Conservation (phyloP, 768 basidiomycete genomes). For the Boletellus sp. region DNA sequence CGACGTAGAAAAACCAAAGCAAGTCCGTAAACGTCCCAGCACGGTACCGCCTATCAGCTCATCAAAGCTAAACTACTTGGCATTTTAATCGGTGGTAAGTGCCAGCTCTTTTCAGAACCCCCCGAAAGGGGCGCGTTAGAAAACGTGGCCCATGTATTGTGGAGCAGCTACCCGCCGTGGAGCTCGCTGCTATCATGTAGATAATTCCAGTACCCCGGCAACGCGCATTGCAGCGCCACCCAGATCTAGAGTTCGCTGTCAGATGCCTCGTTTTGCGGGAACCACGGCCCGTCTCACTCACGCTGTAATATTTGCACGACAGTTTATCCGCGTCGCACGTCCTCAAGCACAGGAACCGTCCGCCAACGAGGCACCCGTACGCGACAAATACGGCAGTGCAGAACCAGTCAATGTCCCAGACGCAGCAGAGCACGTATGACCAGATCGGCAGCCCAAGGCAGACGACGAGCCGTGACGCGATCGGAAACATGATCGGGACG, state of each 20-base stretch:
- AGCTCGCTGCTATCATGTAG: conserved; percentile 17
- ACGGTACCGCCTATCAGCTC: too few relatives aligned
- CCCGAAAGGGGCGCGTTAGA: conserved; percentile 6
- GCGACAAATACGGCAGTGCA: conserved; percentile 26
- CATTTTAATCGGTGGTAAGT: too few relatives aligned
- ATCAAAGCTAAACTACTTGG: too few relatives aligned
- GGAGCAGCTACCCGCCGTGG: conserved; percentile 18
- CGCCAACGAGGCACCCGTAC: conserved; percentile 34
- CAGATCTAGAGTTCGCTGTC: conserved; percentile 23
- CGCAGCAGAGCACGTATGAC: conserved; percentile 34
- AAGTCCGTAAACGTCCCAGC: too few relatives aligned
- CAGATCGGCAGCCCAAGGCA: conserved; percentile 35
- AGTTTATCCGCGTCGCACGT: conserved; percentile 29
- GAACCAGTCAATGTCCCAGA: conserved; percentile 29
- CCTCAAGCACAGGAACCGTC: conserved; percentile 29
- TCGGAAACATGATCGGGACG: conserved; percentile 43
- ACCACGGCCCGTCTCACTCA: conserved; percentile 17
- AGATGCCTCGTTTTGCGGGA: background rate
- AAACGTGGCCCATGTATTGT: conserved; percentile 18
- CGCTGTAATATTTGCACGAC: conserved; percentile 38
- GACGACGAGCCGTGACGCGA: conserved; percentile 32
- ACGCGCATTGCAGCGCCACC: conserved; percentile 35
- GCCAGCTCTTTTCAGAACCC: conserved; percentile 2
- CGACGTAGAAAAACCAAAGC: too few relatives aligned
- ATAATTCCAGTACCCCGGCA: too few relatives aligned